Percentiles rank a stretch among this genome's conserved stretches.
These are phyloP conservation scores for Mimosa pudica DNA, from an alignment of 306 rosid genomes.

Conservation along the genomic window DNA sequence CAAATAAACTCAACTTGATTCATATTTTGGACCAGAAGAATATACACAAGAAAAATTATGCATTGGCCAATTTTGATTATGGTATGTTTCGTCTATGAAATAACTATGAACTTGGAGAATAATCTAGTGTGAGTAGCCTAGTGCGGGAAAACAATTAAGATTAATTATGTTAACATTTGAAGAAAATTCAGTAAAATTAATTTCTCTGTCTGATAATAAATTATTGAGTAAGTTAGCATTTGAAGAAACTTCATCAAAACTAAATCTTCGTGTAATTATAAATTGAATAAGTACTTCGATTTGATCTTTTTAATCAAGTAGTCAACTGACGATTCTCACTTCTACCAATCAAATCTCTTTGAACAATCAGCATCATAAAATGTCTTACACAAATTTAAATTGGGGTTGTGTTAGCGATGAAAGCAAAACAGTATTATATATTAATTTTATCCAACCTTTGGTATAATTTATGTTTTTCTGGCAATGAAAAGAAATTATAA, in stretches of 20 bases:
- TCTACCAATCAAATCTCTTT: neutral
- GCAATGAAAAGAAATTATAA: neutral
- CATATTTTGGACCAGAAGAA: too few relatives aligned
- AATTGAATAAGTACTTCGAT: neutral
- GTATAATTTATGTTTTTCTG: neutral
- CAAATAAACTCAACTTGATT: too few relatives aligned
- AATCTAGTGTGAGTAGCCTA: neutral
- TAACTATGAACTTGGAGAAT: neutral
- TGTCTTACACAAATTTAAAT: neutral
- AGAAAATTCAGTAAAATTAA: neutral
- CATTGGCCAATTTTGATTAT: neutral
- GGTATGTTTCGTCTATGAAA: neutral
- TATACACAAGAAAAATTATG: constrained; percentile 1
- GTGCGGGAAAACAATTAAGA: neutral
- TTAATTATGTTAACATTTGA: neutral
- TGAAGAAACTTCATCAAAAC: too few relatives aligned
- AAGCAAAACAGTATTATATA: neutral
- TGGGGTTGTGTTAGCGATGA: neutral
- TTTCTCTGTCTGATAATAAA: neutral
- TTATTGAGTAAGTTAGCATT: neutral
- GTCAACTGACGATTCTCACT: neutral
- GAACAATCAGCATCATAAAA: neutral
- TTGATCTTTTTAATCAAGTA: neutral
- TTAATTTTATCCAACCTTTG: neutral
- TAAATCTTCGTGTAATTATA: neutral